These are phyloP conservation scores for Aspergillus latus DNA, from an alignment of 2,329 filamentous ascomycete species.

Conservation along the genomic window DNA sequence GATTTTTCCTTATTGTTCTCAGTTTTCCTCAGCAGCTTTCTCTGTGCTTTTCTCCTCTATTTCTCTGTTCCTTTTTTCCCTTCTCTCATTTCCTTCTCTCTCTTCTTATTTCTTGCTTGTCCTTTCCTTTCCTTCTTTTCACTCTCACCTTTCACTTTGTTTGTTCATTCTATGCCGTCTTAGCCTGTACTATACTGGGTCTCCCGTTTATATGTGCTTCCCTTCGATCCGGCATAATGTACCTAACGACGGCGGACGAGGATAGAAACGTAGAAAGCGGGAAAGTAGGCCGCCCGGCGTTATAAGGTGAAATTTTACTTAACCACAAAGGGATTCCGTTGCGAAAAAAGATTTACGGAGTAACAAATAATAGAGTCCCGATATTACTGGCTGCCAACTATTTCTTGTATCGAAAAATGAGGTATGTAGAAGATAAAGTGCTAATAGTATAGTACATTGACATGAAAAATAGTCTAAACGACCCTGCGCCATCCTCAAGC, in stretches of 20 bases:
- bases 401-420: conserved; percentile 5
- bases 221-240: not conserved
- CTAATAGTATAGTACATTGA: conserved; percentile 29
- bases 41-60: not conserved
- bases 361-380: not conserved
- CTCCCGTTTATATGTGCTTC: conserved; percentile 2
- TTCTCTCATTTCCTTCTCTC: conserved; percentile 4
- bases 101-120: not conserved
- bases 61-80: not conserved
- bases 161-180: not conserved
- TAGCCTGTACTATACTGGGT: conserved; percentile 14
- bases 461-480: conserved; percentile 24
- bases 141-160: not conserved
- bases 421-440: conserved; percentile 9
- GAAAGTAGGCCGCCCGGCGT: not conserved
- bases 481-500: conserved; percentile 36
- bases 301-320: conserved; percentile 1
- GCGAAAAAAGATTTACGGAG: not conserved
- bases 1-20: not conserved
- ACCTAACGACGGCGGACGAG: not conserved
- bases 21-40: not conserved
- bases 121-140: conserved; percentile 3
- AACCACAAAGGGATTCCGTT: not conserved
- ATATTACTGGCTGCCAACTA: not conserved
- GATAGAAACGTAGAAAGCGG: conserved; percentile 43